Conservation (phyloP, 805 yeast genomes). For the Candida cerambycidarum region DNA sequence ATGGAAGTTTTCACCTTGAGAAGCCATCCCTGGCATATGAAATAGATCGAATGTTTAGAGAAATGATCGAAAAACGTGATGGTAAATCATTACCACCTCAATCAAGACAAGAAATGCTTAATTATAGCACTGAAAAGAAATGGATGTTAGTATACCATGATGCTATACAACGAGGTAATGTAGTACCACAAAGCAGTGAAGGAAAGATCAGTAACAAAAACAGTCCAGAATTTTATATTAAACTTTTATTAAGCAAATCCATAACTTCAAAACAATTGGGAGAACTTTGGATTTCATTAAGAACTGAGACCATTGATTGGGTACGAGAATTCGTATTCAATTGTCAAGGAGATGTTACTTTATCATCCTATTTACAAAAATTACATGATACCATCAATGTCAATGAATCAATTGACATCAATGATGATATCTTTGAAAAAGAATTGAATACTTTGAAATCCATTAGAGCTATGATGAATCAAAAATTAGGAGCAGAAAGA, state of each 20-base stretch:
- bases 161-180: constrained; percentile 44
- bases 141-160: constrained; percentile 93
- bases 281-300: constrained; percentile 83
- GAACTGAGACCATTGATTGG: constrained; percentile 88
- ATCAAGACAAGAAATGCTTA: constrained; percentile 75
- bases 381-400: constrained; percentile 49
- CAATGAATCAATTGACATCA: constrained; percentile 36
- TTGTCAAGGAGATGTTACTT: constrained; percentile 77
- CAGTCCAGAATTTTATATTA: constrained; percentile 76
- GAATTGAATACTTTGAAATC: constrained; percentile 80
- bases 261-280: constrained; percentile 71
- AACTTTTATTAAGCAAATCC: constrained; percentile 66
- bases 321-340: constrained; percentile 68
- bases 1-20: constrained; percentile 42
- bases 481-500: constrained; percentile 59
- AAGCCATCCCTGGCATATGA: constrained; percentile 66
- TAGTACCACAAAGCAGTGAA: constrained; percentile 22
- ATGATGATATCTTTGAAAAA: constrained; percentile 57
- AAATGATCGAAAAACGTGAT: constrained; percentile 81
- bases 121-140: constrained; percentile 73
- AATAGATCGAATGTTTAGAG: constrained; percentile 72
- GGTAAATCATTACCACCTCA: constrained; percentile 66
- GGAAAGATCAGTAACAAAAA: constrained; percentile 14
- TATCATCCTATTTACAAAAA: constrained; percentile 55
- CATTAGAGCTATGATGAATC: constrained; percentile 69